Evolutionary conservation across 352 stramenopile genomes (phyloP).

Genomic region (Phytopythium sindhum): DNA sequence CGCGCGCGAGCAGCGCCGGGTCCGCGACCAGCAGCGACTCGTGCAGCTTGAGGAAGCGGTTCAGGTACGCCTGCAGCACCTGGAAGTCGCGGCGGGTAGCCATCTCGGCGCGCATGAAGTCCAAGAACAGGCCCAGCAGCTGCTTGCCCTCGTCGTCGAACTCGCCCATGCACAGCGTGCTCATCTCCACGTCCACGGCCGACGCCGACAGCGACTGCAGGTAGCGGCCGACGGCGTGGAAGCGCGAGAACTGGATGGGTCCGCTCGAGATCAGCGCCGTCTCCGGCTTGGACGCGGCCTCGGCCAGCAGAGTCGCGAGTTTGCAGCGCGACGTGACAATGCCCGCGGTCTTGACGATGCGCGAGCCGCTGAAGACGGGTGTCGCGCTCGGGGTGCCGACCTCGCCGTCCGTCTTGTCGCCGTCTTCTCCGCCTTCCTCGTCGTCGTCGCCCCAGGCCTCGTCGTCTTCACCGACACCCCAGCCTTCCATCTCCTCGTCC

Average conservation of each 20-base stretch:
- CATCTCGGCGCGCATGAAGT: conserved; percentile 67
- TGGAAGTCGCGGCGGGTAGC: conserved; percentile 66
- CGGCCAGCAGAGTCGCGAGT: conserved; percentile 48
- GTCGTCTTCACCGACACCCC: conserved; percentile 57
- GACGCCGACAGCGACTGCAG: conserved; percentile 74
- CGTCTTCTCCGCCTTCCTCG: conserved; percentile 22
- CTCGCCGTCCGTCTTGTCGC: conserved; percentile 23
- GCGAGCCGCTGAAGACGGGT: conserved; percentile 31
- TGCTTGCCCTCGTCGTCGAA: conserved; percentile 75
- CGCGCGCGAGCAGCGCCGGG: conserved; percentile 42
- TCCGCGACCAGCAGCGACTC: conserved; percentile 68
- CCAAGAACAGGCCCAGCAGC: conserved; percentile 58
- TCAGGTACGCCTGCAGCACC: conserved; percentile 80
- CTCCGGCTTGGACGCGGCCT: conserved; percentile 17
- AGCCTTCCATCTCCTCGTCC: conserved; percentile 53
- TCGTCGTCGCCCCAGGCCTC: conserved; percentile 62
- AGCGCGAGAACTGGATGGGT: conserved; percentile 31
- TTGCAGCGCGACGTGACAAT: conserved; percentile 76
- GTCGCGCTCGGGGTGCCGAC: conserved; percentile 14
- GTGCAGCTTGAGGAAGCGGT: conserved; percentile 85
- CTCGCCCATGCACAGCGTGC: conserved; percentile 79
- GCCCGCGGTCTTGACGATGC: conserved; percentile 66
- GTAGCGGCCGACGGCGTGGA: conserved; percentile 48
- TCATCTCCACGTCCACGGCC: conserved; percentile 77
- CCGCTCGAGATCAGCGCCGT: conserved; percentile 11